phyloP scores from a whole-genome alignment of 768 basidiomycete genomes.

The Amanita inopinata region DNA sequence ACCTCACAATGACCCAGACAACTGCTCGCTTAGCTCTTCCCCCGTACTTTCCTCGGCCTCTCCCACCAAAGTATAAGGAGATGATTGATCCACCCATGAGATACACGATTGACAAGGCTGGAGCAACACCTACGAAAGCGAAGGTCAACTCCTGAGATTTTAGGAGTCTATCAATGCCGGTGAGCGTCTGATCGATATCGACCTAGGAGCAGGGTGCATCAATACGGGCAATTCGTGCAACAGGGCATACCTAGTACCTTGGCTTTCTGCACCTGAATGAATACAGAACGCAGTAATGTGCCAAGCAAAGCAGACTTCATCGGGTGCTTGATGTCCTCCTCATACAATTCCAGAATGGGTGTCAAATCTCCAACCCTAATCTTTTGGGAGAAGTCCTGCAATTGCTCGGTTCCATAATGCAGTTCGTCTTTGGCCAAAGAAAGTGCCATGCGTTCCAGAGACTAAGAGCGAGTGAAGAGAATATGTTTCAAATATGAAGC shows the following conservation, averaged over 20 bases:
- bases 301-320: conserved; percentile 73
- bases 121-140: conserved; percentile 93
- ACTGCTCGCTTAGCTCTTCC: conserved; percentile 41
- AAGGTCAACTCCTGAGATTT: conserved; percentile 94
- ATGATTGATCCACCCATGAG: conserved; percentile 44
- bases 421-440: conserved; percentile 78
- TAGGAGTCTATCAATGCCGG: conserved; percentile 88
- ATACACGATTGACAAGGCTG: conserved; percentile 76
- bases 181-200: conserved; percentile 82
- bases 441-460: conserved; percentile 87
- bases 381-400: conserved; percentile 54
- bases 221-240: too few relatives aligned
- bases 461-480: conserved; percentile 32
- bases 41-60: conserved; percentile 44
- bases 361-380: conserved; percentile 80
- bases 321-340: conserved; percentile 86
- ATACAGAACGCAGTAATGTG: conserved; percentile 70
- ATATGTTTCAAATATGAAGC: background rate
- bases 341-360: conserved; percentile 78
- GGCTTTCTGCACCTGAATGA: conserved; percentile 93
- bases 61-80: conserved; percentile 39
- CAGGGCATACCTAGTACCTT: too few relatives aligned
- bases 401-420: conserved; percentile 48
- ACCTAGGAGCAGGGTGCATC: conserved; percentile 42
- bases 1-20: conserved; percentile 72